Base-by-base conservation (phyloP, 768 basidiomycete genomes). In the Amanita molliuscula region DNA sequence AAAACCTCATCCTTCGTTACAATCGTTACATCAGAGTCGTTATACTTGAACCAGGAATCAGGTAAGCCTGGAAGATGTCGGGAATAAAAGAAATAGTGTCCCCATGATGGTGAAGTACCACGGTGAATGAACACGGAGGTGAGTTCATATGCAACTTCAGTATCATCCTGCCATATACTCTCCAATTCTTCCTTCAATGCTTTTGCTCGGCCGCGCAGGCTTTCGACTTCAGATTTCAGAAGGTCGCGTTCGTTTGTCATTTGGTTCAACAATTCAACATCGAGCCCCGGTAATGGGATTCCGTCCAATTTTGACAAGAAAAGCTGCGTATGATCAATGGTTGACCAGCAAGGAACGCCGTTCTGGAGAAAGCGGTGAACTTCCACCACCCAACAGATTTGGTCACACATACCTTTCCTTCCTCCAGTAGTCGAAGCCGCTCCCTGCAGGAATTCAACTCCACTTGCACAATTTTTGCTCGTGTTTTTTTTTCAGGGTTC, bases 11-110 rank as follows among this genome's bases (percentile, higher is more conserved):
- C 79, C 59, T 88, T 86, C 7, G 75, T 65, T 0, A 91, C 88
- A 23, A 79, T 73, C 3, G 79, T 74, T 7, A 98, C 90, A 52
- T 79, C 81, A 33, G 89, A 89, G 62, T 97, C 94, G 62, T 97
- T 97, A 69, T 95, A 92, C 67, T 95, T 95, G 76, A 93, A 91
- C 90, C 93, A 97, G 38, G 76, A 74, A 51, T 96, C 85, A 9
- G 83, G 82, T 20, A 79, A 66, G 43, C 79, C 77, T 1, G 92
- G 94, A 11, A 96, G 71, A 62, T 91, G 76, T 35, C 92, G 77
- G 48, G 93, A 89, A 64, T 95, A 96, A 66, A 97, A 90, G 73
- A 92, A 98, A 65, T 96, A 96, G 62, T 96, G 94, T 3, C 92
- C 92, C 68, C 81, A 92, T 6, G 85, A 86, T 1, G 89, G 82